Evolutionary conservation across 805 yeast species (phyloP), one percentile per base, ranked within the genome.

Genomic region (Scheffersomyces ergatensis): DNA sequence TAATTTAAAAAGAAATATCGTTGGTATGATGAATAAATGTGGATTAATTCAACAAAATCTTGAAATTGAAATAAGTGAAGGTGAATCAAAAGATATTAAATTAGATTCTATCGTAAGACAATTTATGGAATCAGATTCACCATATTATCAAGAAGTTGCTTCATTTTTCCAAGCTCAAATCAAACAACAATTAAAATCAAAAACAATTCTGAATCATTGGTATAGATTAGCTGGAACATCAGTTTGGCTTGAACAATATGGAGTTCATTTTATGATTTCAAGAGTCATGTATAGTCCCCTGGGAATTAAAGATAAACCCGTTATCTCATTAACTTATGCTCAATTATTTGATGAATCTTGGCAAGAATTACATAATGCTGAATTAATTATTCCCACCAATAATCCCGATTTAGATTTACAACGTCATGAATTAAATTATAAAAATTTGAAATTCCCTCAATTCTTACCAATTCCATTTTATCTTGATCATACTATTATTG

Each of bases 201-300:
- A 39, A 12, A 36, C 42, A 2, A 33, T 46, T 5, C 46, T 48
- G 13, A 40, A 51, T 19, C 54, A 59, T 40, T 64, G 68, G 66
- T 56, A 44, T 40, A 50, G 58, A 33, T 56, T 64, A 39, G 60
- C 62, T 1, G 68, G 69, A 1, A 51, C 67, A 7, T 54, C 64
- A 3, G 64, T 61, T 1, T 63, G 60, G 60, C 43, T 64, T 12
- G 48, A 58, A 37, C 57, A 62, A n/a, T 61, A 58, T 34, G 60
- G 65, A 3, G 57, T 63, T 6, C 65, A 64, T 43, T 53, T 53
- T 11, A 57, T 58, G 61, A 54, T 61, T 4, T 57, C 65, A 23
- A 45, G 70, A 38, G 40, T 63, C 7, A 44, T 60, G 12, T 63
- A 47, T 40, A 45, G 56, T 13, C 53, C 57, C 3, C 20, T 40